These are phyloP conservation scores for Eucalyptus globulus DNA, from an alignment of 345 rosid genomes.

Conservation along the genomic window DNA sequence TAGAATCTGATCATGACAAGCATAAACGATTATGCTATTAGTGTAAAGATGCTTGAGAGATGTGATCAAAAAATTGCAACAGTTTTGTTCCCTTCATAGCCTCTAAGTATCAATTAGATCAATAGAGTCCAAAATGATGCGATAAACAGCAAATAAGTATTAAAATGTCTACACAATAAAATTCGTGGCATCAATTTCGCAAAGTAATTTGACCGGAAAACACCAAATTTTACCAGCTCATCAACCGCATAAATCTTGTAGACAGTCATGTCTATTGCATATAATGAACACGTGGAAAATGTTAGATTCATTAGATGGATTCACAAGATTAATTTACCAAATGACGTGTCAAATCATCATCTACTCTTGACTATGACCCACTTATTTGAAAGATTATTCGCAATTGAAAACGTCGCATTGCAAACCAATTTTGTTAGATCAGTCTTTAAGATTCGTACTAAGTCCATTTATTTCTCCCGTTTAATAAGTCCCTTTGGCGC, in stretches of 20 bases:
- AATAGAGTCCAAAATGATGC: neutral
- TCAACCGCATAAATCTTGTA: neutral
- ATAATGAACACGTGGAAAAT: neutral
- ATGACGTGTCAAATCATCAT: neutral
- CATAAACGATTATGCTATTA: neutral
- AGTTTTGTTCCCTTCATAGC: neutral
- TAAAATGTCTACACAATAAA: neutral
- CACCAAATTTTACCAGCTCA: neutral
- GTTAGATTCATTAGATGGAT: neutral
- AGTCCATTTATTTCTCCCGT: no score
- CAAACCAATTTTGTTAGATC: neutral
- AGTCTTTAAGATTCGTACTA: neutral
- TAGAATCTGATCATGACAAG: neutral
- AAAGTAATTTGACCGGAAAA: neutral
- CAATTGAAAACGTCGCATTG: neutral
- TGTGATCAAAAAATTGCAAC: neutral
- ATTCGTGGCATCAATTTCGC: neutral
- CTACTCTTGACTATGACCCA: neutral
- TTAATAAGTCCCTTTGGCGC: neutral
- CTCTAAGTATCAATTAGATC: neutral
- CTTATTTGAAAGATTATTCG: neutral
- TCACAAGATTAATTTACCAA: neutral
- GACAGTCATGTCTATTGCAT: neutral
- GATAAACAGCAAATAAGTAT: neutral
- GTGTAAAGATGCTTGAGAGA: neutral